Evolutionary conservation across 257 asterid genomes (phyloP).

Genomic region (Haberlea rhodopensis): DNA sequence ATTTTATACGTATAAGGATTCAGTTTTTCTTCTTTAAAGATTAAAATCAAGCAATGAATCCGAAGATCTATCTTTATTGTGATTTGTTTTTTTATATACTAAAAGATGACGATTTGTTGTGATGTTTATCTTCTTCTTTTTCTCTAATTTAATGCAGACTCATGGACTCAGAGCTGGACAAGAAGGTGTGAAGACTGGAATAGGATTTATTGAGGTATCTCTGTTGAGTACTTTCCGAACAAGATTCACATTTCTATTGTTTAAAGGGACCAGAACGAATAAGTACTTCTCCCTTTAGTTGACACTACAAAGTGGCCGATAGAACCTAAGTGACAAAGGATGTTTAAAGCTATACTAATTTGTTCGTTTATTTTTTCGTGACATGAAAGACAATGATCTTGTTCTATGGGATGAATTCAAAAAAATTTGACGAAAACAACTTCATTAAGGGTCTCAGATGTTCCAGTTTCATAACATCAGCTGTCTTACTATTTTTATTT

Average conservation of each 20-base stretch:
- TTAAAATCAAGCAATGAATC: constrained; percentile 14
- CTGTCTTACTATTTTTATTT: neutral
- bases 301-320: neutral
- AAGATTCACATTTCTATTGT: constrained; percentile 16
- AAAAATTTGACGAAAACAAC: neutral
- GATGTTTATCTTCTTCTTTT: neutral
- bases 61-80: neutral
- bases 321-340: neutral
- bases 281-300: neutral
- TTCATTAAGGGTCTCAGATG: neutral
- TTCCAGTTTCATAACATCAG: neutral
- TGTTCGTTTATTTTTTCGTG: neutral
- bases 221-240: constrained; percentile 1
- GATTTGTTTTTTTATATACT: neutral
- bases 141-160: constrained; percentile 50
- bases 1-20: neutral
- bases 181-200: constrained; percentile 64
- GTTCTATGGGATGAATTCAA: constrained; percentile 9
- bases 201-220: constrained; percentile 80
- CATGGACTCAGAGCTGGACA: constrained; percentile 90
- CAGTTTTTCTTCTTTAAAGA: neutral
- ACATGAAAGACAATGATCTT: constrained; percentile 7
- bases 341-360: neutral
- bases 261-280: neutral
- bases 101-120: constrained; percentile 5